Percentiles rank a stretch among this genome's conserved stretches.
Conservation (phyloP, 345 rosid genomes). For the Carallia pectinifolia region DNA sequence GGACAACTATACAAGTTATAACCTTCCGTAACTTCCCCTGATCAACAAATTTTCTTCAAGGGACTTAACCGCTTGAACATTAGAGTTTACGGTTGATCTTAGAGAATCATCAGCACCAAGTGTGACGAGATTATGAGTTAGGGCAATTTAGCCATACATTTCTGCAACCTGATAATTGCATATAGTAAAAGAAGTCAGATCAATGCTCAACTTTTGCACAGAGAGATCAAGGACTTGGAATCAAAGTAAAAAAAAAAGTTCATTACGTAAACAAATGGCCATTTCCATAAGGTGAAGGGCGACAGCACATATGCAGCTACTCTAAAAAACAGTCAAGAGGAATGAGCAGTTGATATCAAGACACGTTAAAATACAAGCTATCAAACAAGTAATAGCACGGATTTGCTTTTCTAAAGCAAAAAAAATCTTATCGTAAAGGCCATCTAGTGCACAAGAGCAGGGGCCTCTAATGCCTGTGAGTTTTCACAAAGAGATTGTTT, state of each 20-base stretch:
- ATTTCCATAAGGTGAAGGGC: too few species aligned
- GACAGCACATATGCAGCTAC: too few species aligned
- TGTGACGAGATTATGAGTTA: slow-evolving; percentile 30
- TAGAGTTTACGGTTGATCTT: slow-evolving; percentile 71
- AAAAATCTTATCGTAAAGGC: too few species aligned
- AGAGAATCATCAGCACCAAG: slow-evolving; percentile 57
- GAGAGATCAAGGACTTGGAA: slow-evolving; percentile 15
- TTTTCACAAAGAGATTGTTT: too few species aligned
- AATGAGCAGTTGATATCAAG: too few species aligned
- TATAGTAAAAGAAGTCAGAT: slow-evolving; percentile 11
- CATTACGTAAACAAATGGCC: too few species aligned
- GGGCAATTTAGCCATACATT: slow-evolving; percentile 68
- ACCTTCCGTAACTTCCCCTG: slow-evolving; percentile 98
- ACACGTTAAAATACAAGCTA: too few species aligned
- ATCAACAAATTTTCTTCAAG: slow-evolving; percentile 93
- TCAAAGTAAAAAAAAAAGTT: neutral
- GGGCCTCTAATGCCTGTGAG: too few species aligned
- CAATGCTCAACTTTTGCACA: slow-evolving; percentile 9
- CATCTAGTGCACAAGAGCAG: too few species aligned
- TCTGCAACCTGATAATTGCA: slow-evolving; percentile 81
- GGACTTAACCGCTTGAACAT: slow-evolving; percentile 59
- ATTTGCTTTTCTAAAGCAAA: neutral
- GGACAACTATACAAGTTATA: neutral
- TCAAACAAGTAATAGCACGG: too few species aligned
- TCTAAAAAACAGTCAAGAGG: too few species aligned